Base-by-base conservation (phyloP, 805 yeast species). In the Ogataea haglerorum region DNA sequence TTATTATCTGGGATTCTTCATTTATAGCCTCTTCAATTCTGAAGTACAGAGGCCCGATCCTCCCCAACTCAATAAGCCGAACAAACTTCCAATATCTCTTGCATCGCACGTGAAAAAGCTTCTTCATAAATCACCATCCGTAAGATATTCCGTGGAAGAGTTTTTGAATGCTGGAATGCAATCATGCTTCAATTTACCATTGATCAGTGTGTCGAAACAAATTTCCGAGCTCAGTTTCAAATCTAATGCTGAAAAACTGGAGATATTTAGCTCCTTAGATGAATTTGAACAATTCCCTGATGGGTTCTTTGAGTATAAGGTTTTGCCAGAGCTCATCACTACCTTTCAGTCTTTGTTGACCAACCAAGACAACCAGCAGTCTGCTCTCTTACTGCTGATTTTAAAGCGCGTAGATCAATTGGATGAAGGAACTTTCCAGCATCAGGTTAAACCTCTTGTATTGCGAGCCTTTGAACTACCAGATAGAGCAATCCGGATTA, bases 401-500 rank as follows among this genome's bases (percentile, higher is more conserved):
- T 54, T 73, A 43, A 69, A 65, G 43, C 46, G 51, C 14, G 40
- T 58, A 57, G 8, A 42, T 46, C 17, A 54, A 48, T 30, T 60
- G 61, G 10, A 60, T 41, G 12, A 62, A 51, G n/a, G 60, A 57
- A 28, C 43, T 0, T 75, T 75, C 50, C 56, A 65, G 34, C 60
- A 59, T 33, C 34, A 60, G 9, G 64, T 82, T 8, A 78, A 80
- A 44, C 89, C 91, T 1, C 64, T 80, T 0, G 69, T 89, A n/a
- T 67, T 85, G 25, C 66, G 72, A 29, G 72, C 84, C 17, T 90
- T 79, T 54, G 54, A 75, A 2, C 64, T 80, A 14, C 75, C 83
- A 10, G 96, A 91, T 61, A 72, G 98, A 47, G 78, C 89, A 1
- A 70, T 88, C 3, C 69, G 98, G 41, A 70, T 88, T 52, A 69